Conservation (phyloP, 1,284 basidiomycete species). For the Cutaneotrichosporon sp. region DNA sequence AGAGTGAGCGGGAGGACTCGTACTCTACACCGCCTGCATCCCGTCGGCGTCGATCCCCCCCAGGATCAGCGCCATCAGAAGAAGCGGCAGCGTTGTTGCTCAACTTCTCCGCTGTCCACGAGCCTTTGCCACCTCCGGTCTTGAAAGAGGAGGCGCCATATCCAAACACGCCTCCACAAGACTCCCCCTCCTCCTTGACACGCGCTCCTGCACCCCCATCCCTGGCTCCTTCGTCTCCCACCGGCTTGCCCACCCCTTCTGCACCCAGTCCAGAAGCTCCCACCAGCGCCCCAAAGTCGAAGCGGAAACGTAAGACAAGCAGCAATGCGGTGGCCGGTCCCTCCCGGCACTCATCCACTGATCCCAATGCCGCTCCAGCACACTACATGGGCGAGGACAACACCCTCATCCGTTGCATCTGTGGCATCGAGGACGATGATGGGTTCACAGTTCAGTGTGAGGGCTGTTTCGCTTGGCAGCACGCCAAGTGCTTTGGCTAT, state of each 20-base stretch:
- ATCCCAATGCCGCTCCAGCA: slow-evolving; percentile 14
- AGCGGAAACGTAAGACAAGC: slow-evolving; percentile 36
- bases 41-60: slow-evolving; percentile 5
- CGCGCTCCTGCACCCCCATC: slow-evolving; percentile 5
- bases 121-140: slow-evolving; percentile 4
- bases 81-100: slow-evolving; percentile 31
- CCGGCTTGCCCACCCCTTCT: slow-evolving; percentile 14
- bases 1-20: neutral
- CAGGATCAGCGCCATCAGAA: slow-evolving; percentile 17
- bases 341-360: slow-evolving; percentile 28
- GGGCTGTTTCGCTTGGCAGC: slow-evolving; percentile 81
- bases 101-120: slow-evolving; percentile 25
- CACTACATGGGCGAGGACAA: slow-evolving; percentile 48
- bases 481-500: slow-evolving; percentile 80
- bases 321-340: slow-evolving; percentile 27
- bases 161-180: slow-evolving; percentile 32
- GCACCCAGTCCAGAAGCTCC: slow-evolving; percentile 19
- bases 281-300: slow-evolving; percentile 9
- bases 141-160: slow-evolving; percentile 14
- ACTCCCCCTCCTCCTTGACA: slow-evolving; percentile 10
- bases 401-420: slow-evolving; percentile 48
- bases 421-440: slow-evolving; percentile 61
- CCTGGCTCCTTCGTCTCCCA: slow-evolving; percentile 14
- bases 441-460: slow-evolving; percentile 92
- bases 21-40: neutral